Evolutionary conservation across 1,284 basidiomycete genomes (phyloP).

Genomic region (Mycosarcoma maydis): DNA sequence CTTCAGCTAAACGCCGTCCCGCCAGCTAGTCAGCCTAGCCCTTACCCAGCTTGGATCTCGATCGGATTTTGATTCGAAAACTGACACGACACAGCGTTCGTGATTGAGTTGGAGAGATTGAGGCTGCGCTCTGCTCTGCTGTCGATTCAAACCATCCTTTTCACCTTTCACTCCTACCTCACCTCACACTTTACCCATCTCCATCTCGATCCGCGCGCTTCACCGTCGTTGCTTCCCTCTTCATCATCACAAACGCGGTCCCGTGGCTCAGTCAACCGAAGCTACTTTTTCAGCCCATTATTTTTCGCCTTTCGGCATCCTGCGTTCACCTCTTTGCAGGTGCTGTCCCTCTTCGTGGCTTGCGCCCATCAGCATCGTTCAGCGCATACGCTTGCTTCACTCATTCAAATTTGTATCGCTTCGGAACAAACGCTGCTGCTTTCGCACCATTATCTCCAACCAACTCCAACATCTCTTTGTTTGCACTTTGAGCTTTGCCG

Average conservation of each 20-base stretch:
- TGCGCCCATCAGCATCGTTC: background rate
- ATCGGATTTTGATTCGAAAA: constrained; percentile 4
- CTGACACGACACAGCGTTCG: background rate
- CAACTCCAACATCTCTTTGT: background rate
- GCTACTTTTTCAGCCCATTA: background rate
- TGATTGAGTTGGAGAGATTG: background rate
- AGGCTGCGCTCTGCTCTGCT: constrained; percentile 9
- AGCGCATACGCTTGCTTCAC: background rate
- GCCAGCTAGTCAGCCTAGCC: too few species aligned
- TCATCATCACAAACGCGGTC: constrained; percentile 15
- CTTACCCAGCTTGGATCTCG: too few species aligned
- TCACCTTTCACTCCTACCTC: background rate
- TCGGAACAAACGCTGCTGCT: constrained; percentile 2
- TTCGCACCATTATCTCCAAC: constrained; percentile 5
- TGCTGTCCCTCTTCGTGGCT: background rate
- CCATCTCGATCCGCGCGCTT: constrained; percentile 10
- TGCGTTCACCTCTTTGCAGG: too few species aligned
- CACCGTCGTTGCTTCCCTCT: constrained; percentile 6
- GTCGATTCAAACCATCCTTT: constrained; percentile 2
- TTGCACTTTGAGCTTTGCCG: constrained; percentile 3
- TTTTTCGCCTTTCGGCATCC: too few species aligned
- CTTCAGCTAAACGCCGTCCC: too few species aligned
- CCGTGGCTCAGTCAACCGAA: constrained; percentile 22
- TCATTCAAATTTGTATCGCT: background rate
- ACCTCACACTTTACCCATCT: background rate